Base-by-base conservation (phyloP, 2,329 filamentous ascomycete species). In the Alternaria sp. region DNA sequence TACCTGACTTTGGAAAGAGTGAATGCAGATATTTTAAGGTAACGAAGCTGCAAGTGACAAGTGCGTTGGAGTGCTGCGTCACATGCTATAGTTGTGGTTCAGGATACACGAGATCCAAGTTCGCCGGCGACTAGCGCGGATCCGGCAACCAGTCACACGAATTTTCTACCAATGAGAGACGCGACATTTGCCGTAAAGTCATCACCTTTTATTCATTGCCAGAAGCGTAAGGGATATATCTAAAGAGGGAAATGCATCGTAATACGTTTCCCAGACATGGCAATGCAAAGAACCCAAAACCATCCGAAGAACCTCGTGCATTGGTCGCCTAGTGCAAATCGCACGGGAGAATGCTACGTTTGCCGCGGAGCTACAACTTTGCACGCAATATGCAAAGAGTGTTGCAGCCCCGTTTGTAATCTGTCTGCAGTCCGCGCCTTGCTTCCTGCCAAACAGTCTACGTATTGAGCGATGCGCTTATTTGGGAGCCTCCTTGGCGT, bases 401-500 rank as follows among this genome's bases (percentile, higher is more conserved):
- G 65, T 71, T 68, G 64, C 71, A 68, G 61, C 68, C 71, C 69
- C 69, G 63, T 54, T 57, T 65, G 68, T 65, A 72, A 66, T 60
- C 67, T 64, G 65, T 72, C 66, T 68, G 67, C 72, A 67, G 66
- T 72, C 67, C 68, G 68, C 70, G 65, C 75, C 69, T 71, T 68
- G 68, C 67, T 60, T 68, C 61, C 66, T 69, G 67, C 72, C 65
- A 70, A 54, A 74, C 65, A 70, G 68, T 70, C 69, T 68, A 65
- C 68, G 53, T 65, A 61, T 71, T 63, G 71, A 71, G 74, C 64
- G 60, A 60, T 65, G 44, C 63, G 61, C 71, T 77, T 69, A 61
- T 75, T 78, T 83, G 82, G 92, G 90, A 83, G 92, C 93, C 86
- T 97, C 94, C 90, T 98, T 98, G 85, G 90, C 92, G 81, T 97